phyloP scores from a whole-genome alignment of 116 monocot genomes.

The Thalassia testudinum region DNA sequence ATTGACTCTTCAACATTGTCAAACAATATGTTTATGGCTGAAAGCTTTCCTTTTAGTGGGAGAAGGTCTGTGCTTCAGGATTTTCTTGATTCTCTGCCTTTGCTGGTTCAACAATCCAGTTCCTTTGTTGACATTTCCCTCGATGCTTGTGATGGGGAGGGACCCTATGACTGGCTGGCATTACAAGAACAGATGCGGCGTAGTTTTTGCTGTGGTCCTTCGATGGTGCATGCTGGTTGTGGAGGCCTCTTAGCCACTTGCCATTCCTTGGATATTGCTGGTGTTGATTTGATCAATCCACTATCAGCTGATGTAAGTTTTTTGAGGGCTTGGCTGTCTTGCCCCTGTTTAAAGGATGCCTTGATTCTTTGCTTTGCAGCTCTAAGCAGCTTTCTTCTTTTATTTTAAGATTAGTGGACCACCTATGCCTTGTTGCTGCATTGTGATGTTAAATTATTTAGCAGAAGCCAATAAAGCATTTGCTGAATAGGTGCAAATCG shows the following conservation, averaged over 20 bases:
- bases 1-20: constrained; percentile 31
- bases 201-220: constrained; percentile 81
- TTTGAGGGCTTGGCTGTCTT: neutral
- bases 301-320: constrained; percentile 83
- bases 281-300: constrained; percentile 68
- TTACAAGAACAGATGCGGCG: constrained; percentile 75
- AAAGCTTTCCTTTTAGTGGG: constrained; percentile 15
- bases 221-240: constrained; percentile 92
- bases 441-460: no score
- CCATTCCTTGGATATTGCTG: constrained; percentile 93
- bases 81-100: constrained; percentile 64
- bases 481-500: no score
- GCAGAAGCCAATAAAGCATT: no score
- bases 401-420: no score
- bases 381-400: no score
- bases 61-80: constrained; percentile 57
- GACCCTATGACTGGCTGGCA: constrained; percentile 72
- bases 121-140: constrained; percentile 85
- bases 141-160: constrained; percentile 63
- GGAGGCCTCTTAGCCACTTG: constrained; percentile 75
- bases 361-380: no score
- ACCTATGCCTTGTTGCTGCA: no score
- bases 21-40: constrained; percentile 27
- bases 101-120: constrained; percentile 79
- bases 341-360: no score